Percentiles rank a stretch among this genome's conserved stretches.
Evolutionary conservation across 192 early-diverging fungal genomes (phyloP).

Genomic region (Coemansia sp.): DNA sequence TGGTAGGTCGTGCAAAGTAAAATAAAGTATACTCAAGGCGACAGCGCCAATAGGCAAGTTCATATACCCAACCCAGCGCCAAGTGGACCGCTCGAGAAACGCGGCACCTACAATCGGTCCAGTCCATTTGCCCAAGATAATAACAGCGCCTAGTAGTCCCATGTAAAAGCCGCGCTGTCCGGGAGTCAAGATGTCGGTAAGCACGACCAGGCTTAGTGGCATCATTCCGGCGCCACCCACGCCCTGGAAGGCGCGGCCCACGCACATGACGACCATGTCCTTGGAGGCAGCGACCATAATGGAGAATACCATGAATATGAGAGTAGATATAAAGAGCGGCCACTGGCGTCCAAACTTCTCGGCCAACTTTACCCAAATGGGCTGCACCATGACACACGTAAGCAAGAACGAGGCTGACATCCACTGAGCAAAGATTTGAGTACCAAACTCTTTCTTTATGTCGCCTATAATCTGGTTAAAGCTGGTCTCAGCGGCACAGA

Average conservation of each 20-base stretch:
- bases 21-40: constrained; percentile 56
- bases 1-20: constrained; percentile 64
- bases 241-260: constrained; percentile 73
- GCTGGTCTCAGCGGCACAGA: constrained; percentile 79
- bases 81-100: constrained; percentile 61
- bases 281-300: constrained; percentile 48
- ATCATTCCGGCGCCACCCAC: constrained; percentile 71
- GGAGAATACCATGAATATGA: constrained; percentile 56
- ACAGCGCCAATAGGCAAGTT: constrained; percentile 71
- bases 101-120: constrained; percentile 73
- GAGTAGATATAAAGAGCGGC: constrained; percentile 42
- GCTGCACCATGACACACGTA: constrained; percentile 69
- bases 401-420: constrained; percentile 76
- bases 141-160: constrained; percentile 65
- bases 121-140: constrained; percentile 63
- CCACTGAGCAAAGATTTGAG: constrained; percentile 74
- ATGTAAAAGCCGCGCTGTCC: constrained; percentile 72
- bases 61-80: constrained; percentile 80
- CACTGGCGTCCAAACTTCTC: constrained; percentile 68
- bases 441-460: constrained; percentile 71
- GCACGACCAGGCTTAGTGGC: constrained; percentile 69
- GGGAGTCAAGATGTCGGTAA: constrained; percentile 72
- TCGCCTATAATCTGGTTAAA: constrained; percentile 74
- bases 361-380: constrained; percentile 82
- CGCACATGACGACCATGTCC: constrained; percentile 58